Evolutionary conservation across 2,329 filamentous ascomycete genomes (phyloP), one percentile per base, ranked within the genome.

Genomic region (Trichoderma sp.): DNA sequence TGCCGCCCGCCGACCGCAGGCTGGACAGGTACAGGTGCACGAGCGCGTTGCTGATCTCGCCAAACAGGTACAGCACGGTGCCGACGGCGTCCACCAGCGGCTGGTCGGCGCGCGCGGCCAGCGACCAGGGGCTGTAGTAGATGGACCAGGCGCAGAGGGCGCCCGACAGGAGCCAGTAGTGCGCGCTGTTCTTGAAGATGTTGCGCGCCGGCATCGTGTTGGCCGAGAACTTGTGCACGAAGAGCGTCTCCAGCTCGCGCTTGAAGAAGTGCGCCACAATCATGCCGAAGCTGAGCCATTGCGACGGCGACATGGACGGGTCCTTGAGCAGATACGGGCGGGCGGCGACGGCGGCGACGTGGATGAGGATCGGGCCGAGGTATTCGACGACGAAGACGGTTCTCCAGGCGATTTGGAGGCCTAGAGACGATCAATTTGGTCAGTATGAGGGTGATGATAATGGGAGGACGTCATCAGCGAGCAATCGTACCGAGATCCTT

Each of bases 361-460:
- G 93, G 80, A 98, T 90, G 73, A 97, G 79, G 72, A 98, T 85
- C 6, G 95, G 95, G 4, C 95, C 95, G 69, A 95, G 80, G 78
- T 99, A 99, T 80, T 99, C 95, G 81, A 97, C 88, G 68, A 97
- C 81, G 82, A 94, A 99, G 77, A 98, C 94, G 67, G 92, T 95
- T 69, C 88, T 89, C 95, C 95, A 99, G 68, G 87, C 88, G 64
- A 97, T 90, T 78, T 99, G 95, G 56, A 89, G 86, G 17, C 95
- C 93, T 96, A 66, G 3, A 47, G 34, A 30, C 7, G n/a, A 4
- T 6, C 30, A 4, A 1, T 61, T 24, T 24, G 12, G 12, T 55
- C 3, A 19, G 26, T 1, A 21, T 21, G 52, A 57, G 61, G 57
- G 66, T 24, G 66, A 39, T 7, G 19, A 26, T 26, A 15, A 45